phyloP scores from a whole-genome alignment of 164 flowering plant species.

The Kalanchoe fedtschenkoi region DNA sequence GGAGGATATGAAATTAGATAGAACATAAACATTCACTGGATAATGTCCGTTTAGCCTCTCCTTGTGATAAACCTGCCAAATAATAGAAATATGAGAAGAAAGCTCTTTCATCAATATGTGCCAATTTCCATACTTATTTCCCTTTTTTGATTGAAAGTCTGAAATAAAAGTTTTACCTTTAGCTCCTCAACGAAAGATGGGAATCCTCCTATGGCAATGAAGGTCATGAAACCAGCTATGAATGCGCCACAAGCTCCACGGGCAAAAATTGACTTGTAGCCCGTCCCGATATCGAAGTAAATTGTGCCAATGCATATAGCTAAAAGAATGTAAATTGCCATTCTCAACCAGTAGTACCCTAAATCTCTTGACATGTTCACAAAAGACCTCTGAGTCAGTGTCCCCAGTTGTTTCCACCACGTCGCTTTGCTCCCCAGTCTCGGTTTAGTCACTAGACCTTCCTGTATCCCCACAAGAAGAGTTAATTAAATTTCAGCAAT shows the following conservation, averaged over 20 bases:
- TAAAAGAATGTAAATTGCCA: conserved; percentile 21
- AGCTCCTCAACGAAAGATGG: conserved; percentile 25
- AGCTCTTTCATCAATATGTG: no score
- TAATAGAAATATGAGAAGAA: no score
- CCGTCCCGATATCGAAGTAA: conserved; percentile 15
- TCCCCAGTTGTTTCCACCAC: conserved; percentile 40
- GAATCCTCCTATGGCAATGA: conserved; percentile 27
- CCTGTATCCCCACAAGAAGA: conserved; percentile 7
- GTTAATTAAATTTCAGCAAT: background rate
- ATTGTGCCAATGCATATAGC: conserved; percentile 18
- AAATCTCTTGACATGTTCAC: conserved; percentile 48
- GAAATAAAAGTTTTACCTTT: conserved; percentile 14
- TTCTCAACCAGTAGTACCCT: conserved; percentile 52
- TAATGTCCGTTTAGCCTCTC: conserved; percentile 56
- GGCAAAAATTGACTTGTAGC: conserved; percentile 14
- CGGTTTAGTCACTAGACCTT: conserved; percentile 11
- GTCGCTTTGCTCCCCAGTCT: conserved; percentile 19
- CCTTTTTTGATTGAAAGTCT: background rate
- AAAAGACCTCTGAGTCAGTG: conserved; percentile 35
- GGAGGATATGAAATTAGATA: conserved; percentile 48
- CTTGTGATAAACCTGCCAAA: conserved; percentile 30
- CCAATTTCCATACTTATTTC: no score
- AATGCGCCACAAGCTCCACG: conserved; percentile 19
- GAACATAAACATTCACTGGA: conserved; percentile 34
- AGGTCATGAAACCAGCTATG: conserved; percentile 21